These are phyloP conservation scores for Pyrus hybrid DNA, from an alignment of 331 rosid genomes.

Conservation along the genomic window DNA sequence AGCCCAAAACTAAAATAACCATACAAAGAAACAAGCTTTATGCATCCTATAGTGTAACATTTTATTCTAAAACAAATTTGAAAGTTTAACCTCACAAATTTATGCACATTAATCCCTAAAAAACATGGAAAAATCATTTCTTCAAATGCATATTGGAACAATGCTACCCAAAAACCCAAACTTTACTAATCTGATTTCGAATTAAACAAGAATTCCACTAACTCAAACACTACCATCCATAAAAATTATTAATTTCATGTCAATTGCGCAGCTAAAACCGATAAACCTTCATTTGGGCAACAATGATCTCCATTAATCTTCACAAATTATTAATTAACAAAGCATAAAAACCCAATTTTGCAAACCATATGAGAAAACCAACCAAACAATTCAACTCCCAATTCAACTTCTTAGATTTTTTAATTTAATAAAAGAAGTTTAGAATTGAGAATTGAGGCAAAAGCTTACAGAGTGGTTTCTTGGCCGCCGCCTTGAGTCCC, in stretches of 20 bases:
- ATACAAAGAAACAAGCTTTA: not conserved
- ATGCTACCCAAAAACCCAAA: not conserved
- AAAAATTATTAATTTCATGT: not conserved
- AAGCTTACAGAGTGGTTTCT: constrained; percentile 93
- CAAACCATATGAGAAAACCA: not conserved
- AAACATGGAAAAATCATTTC: not conserved
- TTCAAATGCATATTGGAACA: not conserved
- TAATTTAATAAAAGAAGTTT: not conserved
- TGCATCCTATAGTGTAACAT: not conserved
- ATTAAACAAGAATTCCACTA: not conserved
- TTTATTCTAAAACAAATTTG: not conserved
- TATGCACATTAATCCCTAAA: not conserved
- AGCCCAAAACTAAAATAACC: not conserved
- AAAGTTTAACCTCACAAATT: not conserved
- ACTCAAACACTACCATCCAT: not conserved
- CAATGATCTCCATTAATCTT: not conserved
- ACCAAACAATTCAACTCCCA: no score
- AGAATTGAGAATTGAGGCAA: not conserved
- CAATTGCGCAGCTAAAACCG: not conserved
- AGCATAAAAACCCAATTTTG: not conserved
- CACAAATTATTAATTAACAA: not conserved
- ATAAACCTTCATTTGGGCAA: not conserved
- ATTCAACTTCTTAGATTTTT: not conserved
- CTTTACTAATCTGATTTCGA: not conserved
- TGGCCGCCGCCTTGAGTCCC: constrained; percentile 99